Base-by-base conservation (phyloP, 2,329 filamentous ascomycete species). In the Cryoendolithus antarcticus region DNA sequence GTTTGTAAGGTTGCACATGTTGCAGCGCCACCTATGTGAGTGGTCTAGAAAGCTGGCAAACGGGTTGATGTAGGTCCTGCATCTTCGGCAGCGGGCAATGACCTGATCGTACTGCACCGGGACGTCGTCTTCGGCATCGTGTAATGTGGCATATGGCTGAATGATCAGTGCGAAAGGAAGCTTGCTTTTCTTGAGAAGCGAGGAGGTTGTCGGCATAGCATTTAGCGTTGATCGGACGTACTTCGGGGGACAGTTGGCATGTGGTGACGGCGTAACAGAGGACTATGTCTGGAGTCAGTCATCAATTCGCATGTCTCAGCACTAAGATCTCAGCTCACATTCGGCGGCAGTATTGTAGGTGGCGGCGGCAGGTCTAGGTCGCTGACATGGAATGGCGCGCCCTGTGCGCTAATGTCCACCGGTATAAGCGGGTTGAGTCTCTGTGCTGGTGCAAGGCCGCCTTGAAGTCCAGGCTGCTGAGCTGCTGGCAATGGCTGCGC, bases 1-100 rank as follows among this genome's bases (percentile, higher is more conserved):
- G 60, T 98, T 98, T 51, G 88, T 95, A 48, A 98, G 71, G 62
- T 94, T 96, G 64, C 91, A 98, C 88, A 98, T 95, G 66, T 98
- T 98, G 69, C 91, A 98, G 56, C 89, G 81, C 91, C 91, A 98
- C 57, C 91, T 77, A 65, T 98, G 91, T 34, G 91, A 91, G 57
- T 96, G 86, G 54, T 98, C 91, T 44, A 98, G 69, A 66, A 98
- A 98, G 34, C 85, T 86, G 43, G 93, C 91, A 52, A 89, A 98
- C 9, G 91, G 88, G 61, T 96, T 96, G 70, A 96, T 96, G 62
- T 96, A 96, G 40, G 89, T 91, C 52, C 91, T 75, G 65, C 91
- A 98, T 64, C 91, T 80, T 62, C 91, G 77, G 70, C 91, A 98
- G 56, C 91, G 80, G 41, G 89, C 93, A 59, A 98, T 98, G 48